These are phyloP conservation scores for Trifolium repens DNA, from an alignment of 306 rosid genomes.

Conservation along the genomic window DNA sequence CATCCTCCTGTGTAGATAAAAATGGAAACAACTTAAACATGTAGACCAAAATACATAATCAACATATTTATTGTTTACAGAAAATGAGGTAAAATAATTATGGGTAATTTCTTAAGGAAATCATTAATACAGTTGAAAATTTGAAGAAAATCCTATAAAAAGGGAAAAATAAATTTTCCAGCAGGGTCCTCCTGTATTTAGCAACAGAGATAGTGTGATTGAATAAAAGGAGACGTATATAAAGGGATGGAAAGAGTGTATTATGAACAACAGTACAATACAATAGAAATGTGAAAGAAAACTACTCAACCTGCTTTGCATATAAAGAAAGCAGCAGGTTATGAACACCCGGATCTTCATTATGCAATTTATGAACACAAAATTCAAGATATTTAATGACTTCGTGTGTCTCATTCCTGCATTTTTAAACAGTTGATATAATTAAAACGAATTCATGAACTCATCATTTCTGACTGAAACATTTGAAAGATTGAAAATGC, in stretches of 20 bases:
- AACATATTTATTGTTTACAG: background rate
- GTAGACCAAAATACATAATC: background rate
- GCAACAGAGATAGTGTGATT: background rate
- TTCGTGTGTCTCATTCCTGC: constrained; percentile 98
- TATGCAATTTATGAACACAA: constrained; percentile 88
- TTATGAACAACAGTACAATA: constrained; percentile 24
- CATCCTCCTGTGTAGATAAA: constrained; percentile 81
- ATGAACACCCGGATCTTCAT: constrained; percentile 98
- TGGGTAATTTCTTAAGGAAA: background rate
- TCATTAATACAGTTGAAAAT: background rate
- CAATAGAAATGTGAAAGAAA: constrained; percentile 39
- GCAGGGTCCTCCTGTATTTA: background rate
- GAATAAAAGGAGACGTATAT: background rate
- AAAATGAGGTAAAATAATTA: background rate
- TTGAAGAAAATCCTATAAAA: background rate
- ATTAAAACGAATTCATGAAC: constrained; percentile 32
- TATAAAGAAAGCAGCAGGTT: constrained; percentile 91
- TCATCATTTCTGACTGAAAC: constrained; percentile 25
- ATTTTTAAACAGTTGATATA: constrained; percentile 39
- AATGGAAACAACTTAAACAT: constrained; percentile 39
- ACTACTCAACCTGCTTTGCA: constrained; percentile 84
- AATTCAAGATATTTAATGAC: constrained; percentile 95
- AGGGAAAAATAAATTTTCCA: background rate
- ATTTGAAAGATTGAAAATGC: constrained; percentile 41
- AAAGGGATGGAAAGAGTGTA: background rate